phyloP scores from a whole-genome alignment of 169 alveolate species.

The Eimeria nieschulzi region DNA sequence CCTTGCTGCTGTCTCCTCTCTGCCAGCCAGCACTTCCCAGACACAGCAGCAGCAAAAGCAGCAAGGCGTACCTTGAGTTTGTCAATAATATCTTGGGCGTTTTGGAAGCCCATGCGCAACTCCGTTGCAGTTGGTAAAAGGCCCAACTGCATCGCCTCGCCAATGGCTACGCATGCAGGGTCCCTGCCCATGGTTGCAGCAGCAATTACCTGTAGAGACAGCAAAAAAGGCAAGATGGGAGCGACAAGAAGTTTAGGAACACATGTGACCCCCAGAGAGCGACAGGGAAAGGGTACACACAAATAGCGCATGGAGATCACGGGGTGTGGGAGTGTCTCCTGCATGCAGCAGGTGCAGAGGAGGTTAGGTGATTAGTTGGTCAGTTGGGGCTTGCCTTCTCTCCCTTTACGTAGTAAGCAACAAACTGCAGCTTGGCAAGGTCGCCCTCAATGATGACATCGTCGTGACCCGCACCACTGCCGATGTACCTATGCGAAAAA shows the following conservation, averaged over 20 bases:
- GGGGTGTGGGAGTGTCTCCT: no score
- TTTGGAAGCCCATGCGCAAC: slow-evolving; percentile 67
- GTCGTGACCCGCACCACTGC: slow-evolving; percentile 56
- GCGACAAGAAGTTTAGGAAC: background rate
- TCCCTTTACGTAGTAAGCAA: slow-evolving; percentile 75
- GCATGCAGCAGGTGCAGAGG: background rate
- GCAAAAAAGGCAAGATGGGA: background rate
- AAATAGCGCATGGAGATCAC: no score
- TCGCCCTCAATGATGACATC: slow-evolving; percentile 77
- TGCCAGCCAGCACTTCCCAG: background rate
- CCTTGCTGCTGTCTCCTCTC: no score
- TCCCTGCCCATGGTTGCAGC: slow-evolving; percentile 74
- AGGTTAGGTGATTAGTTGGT: background rate
- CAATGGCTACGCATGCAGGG: slow-evolving; percentile 72
- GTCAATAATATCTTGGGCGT: slow-evolving; percentile 53
- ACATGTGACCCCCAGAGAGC: no score
- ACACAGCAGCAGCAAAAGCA: slow-evolving; percentile 34
- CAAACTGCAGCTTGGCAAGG: slow-evolving; percentile 59
- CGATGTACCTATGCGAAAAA: slow-evolving; percentile 48
- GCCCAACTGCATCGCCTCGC: slow-evolving; percentile 51
- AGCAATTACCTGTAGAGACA: slow-evolving; percentile 58
- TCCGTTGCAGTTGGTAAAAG: slow-evolving; percentile 73
- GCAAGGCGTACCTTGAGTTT: slow-evolving; percentile 42
- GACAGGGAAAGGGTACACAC: no score
- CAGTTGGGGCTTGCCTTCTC: slow-evolving; percentile 31